These are phyloP conservation scores for Solanum acaule DNA, from an alignment of 257 asterid genomes.

Conservation along the genomic window DNA sequence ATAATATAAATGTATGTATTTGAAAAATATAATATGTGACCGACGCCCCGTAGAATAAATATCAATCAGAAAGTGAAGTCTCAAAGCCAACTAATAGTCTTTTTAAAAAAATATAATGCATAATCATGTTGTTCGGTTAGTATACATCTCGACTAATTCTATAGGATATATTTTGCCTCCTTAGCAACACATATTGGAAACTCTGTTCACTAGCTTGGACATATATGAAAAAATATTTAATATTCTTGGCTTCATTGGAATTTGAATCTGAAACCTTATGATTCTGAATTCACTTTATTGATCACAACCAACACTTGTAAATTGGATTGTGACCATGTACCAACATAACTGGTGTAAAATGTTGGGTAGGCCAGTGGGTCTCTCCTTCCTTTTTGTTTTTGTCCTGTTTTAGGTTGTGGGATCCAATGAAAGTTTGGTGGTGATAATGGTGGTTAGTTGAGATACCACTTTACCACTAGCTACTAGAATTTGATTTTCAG, in stretches of 20 bases:
- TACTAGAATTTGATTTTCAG: neutral
- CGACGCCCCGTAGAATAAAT: neutral
- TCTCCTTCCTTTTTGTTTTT: neutral
- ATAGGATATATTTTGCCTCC: neutral
- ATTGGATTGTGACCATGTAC: neutral
- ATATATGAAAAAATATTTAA: neutral
- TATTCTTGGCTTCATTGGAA: fast-evolving
- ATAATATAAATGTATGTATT: neutral
- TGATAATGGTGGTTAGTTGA: neutral
- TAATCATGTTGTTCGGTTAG: neutral
- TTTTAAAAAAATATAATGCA: neutral
- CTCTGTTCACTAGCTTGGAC: neutral
- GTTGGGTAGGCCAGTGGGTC: neutral
- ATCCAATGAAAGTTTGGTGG: neutral
- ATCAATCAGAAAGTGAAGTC: neutral
- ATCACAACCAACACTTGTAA: neutral
- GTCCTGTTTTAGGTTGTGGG: neutral
- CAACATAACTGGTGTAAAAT: neutral
- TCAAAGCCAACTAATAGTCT: neutral
- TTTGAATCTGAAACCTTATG: neutral
- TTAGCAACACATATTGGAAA: neutral
- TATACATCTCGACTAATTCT: neutral
- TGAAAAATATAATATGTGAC: neutral
- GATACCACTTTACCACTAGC: neutral
- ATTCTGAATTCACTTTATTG: neutral